Percentiles rank a stretch among this genome's conserved stretches.
phyloP scores from a whole-genome alignment of 1,284 basidiomycete genomes.

The Rhodotorula sp. region DNA sequence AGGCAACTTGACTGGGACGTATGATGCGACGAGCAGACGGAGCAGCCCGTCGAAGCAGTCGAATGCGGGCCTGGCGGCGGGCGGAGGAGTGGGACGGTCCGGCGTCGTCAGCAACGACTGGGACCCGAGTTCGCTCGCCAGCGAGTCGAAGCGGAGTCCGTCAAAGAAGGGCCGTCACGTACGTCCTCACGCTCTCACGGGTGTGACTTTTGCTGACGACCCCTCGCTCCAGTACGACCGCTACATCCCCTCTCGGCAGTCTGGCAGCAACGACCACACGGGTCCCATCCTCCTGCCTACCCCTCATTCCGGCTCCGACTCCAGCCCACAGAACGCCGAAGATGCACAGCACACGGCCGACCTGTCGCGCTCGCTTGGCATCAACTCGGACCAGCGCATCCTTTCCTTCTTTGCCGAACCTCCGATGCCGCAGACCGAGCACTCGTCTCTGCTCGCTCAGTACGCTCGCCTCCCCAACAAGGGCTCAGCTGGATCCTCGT shows the following conservation, averaged over 20 bases:
- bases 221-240: slow-evolving; percentile 42
- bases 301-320: slow-evolving; percentile 3
- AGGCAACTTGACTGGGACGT: slow-evolving; percentile 23
- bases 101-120: slow-evolving; percentile 32
- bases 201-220: neutral
- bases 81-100: slow-evolving; percentile 32
- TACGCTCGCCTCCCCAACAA: slow-evolving; percentile 46
- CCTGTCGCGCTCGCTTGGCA: slow-evolving; percentile 43
- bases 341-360: slow-evolving; percentile 42
- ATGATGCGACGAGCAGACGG: slow-evolving; percentile 15
- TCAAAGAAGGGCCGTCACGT: slow-evolving; percentile 33
- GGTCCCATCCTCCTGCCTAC: slow-evolving; percentile 37
- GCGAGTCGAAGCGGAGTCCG: slow-evolving; percentile 32
- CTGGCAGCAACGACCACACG: slow-evolving; percentile 37
- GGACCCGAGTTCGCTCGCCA: slow-evolving; percentile 17
- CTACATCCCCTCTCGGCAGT: slow-evolving; percentile 38
- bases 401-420: slow-evolving; percentile 52
- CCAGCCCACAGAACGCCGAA: slow-evolving; percentile 11
- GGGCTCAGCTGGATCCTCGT: slow-evolving; percentile 50
- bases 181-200: no score
- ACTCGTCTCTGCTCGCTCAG: slow-evolving; percentile 43
- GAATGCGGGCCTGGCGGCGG: slow-evolving; percentile 10
- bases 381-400: slow-evolving; percentile 50
- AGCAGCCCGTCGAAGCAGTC: slow-evolving; percentile 24
- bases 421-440: slow-evolving; percentile 46